Base-by-base conservation (phyloP, 306 rosid species). In the Fragaria nilgerrensis region DNA sequence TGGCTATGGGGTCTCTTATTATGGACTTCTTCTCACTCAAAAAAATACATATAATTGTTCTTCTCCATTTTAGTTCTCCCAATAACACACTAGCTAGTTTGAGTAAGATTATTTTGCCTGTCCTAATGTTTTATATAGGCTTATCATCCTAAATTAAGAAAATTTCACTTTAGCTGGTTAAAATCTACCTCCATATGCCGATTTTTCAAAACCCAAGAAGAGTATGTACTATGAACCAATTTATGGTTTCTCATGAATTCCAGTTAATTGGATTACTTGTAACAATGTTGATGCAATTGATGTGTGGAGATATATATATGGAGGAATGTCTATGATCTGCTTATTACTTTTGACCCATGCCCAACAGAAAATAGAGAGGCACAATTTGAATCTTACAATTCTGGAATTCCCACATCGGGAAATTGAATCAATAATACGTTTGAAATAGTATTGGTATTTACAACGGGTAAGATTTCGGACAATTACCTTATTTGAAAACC, bases 391-490 rank as follows among this genome's bases (percentile, higher is more conserved):
- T 56, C 70, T 78, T 77, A 67, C 56, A 66, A 45, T n/a, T 62
- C 72, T 76, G 73, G 77, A 85, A 80, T 48, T 88, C 75, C 85
- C 77, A 76, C 63, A 76, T 77, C 37, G 39, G 85, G 90, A 78
- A 78, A 78, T 50, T 53, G 36, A 37, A 27, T 9, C 29, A 22
- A 56, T 56, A 53, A 23, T 4, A 50, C 59, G 7, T 53, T 56
- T 56, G 63, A 2, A 52, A 52, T 11, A 58, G 36, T 11, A 11
- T 23, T 23, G 13, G 2, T 9, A 4, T n/a, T 9, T 22, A n/a
- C 29, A 2, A 2, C 11, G 14, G 64, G 2, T 23, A 58, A 4
- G 3, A 52, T 16, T 52, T 37, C 1, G 41, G 34, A 32, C 34
- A 32, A 32, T 32, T 32, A 32, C 34, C 34, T 32, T 32, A 32